Percentiles rank a stretch among this genome's conserved stretches.
Evolutionary conservation across 2,329 filamentous ascomycete species (phyloP).

Genomic region (Aspergillus ibericus): DNA sequence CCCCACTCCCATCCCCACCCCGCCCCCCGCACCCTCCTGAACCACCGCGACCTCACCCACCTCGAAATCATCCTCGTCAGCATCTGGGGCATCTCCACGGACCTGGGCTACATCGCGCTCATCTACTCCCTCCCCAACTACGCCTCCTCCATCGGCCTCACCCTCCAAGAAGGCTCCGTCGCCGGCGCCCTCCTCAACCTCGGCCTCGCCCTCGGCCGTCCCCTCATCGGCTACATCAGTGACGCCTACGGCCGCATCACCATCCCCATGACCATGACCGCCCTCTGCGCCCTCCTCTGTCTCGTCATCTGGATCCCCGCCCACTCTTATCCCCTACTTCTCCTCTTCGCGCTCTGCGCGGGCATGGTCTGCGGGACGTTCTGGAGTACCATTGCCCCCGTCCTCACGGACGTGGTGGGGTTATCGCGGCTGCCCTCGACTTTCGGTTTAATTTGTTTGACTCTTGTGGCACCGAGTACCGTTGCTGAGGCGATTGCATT

Average conservation of each 20-base stretch:
- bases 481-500: constrained; percentile 18
- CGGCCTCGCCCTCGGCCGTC: constrained; percentile 1
- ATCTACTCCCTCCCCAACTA: constrained; percentile 7
- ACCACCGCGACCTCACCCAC: background rate
- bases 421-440: constrained; percentile 13
- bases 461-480: constrained; percentile 10
- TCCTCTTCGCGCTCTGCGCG: constrained; percentile 46
- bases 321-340: constrained; percentile 40
- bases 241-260: constrained; percentile 4
- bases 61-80: constrained; percentile 10
- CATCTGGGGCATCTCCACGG: constrained; percentile 46
- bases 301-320: constrained; percentile 50
- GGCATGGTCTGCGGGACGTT: constrained; percentile 51
- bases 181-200: constrained; percentile 8
- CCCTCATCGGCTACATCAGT: constrained; percentile 1
- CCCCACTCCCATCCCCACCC: background rate
- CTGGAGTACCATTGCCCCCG: constrained; percentile 36
- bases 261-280: constrained; percentile 1
- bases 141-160: constrained; percentile 4
- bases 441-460: constrained; percentile 15
- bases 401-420: constrained; percentile 17
- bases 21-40: background rate
- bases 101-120: constrained; percentile 14
- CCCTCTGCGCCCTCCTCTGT: background rate
- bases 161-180: background rate